A percentile compares a stretch with the other conserved stretches of the same genome.
Conservation (phyloP, 176 grass and related monocot species). For the Oryza brachyantha region DNA sequence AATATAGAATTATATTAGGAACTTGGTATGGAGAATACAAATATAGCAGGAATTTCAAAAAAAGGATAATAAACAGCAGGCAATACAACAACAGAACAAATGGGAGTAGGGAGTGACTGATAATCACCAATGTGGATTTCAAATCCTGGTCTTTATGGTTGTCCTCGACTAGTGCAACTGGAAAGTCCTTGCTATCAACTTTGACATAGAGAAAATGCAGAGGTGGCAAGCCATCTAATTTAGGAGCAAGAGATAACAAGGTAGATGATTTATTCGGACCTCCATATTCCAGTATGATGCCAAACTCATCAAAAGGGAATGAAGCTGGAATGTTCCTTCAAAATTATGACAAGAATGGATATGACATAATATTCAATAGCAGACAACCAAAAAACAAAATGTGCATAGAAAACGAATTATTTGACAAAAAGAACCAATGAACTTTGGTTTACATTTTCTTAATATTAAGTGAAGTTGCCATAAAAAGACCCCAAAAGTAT, state of each 20-base stretch:
- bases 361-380: slow-evolving; percentile 14
- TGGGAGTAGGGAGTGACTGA: background rate
- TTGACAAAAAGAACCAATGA: background rate
- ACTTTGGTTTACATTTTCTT: background rate
- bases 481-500: slow-evolving; percentile 1
- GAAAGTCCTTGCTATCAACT: slow-evolving; percentile 38
- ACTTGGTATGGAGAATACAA: background rate
- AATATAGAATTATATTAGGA: too few relatives aligned
- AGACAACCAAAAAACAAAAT: slow-evolving; percentile 17
- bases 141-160: slow-evolving; percentile 35
- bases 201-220: slow-evolving; percentile 72
- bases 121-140: slow-evolving; percentile 49
- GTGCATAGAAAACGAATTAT: background rate
- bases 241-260: slow-evolving; percentile 51
- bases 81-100: slow-evolving; percentile 7
- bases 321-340: slow-evolving; percentile 57
- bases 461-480: background rate
- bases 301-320: slow-evolving; percentile 63
- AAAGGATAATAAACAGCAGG: background rate
- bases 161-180: slow-evolving; percentile 46
- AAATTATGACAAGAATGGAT: slow-evolving; percentile 32
- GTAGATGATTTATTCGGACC: slow-evolving; percentile 63
- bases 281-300: slow-evolving; percentile 72
- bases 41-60: background rate
- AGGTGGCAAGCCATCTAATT: slow-evolving; percentile 62